Conservation (phyloP, 257 asterid species). For the Solanum lycopersicoides region DNA sequence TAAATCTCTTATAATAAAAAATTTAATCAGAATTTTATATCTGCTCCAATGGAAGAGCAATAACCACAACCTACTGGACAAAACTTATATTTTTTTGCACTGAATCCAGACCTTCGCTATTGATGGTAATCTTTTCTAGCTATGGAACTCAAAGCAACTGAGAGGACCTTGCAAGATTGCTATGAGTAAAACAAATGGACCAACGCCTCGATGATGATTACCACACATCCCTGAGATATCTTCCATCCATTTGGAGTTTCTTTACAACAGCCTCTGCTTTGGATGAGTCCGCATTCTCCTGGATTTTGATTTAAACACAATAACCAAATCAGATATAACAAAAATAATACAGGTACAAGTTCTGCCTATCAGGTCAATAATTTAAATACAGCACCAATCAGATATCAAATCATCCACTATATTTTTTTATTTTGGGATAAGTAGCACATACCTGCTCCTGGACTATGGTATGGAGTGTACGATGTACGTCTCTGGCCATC, state of each 20-base stretch:
- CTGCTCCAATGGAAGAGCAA: not conserved
- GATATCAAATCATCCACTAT: not conserved
- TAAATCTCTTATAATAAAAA: not conserved
- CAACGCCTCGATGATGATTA: constrained; percentile 7
- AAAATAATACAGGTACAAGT: not conserved
- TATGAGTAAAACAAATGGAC: not conserved
- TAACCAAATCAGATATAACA: not conserved
- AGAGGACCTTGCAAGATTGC: not conserved
- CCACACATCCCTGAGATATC: constrained; percentile 78
- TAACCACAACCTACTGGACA: constrained; percentile 1
- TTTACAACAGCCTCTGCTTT: constrained; percentile 63
- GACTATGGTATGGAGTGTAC: constrained; percentile 53
- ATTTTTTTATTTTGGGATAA: not conserved
- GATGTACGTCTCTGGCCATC: constrained; percentile 78
- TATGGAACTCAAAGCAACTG: constrained; percentile 1
- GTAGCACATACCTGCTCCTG: constrained; percentile 44
- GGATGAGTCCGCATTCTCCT: constrained; percentile 52
- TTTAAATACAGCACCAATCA: not conserved
- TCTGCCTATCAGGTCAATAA: not conserved
- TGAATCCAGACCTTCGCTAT: not conserved
- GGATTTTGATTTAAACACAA: not conserved
- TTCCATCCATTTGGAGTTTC: constrained; percentile 66
- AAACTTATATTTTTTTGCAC: constrained; percentile 1
- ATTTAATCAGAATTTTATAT: not conserved
- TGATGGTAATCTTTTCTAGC: not conserved